Percentiles rank a stretch among this genome's conserved stretches.
Evolutionary conservation across 2,329 filamentous ascomycete genomes (phyloP).

Genomic region (Amesomyces nigricolor): DNA sequence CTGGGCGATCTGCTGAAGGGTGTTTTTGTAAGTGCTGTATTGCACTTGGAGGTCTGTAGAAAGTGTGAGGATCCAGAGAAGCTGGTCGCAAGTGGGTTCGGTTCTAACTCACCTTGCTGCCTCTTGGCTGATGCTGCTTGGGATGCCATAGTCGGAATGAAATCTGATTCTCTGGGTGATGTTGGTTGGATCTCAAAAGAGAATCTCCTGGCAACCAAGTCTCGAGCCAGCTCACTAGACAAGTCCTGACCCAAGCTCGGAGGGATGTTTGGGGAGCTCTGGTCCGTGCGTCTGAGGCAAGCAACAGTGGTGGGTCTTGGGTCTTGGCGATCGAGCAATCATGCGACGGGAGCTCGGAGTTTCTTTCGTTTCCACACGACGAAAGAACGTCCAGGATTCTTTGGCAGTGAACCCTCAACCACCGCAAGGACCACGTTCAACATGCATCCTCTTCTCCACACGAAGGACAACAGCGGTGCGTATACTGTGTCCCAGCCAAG

Average conservation of each 20-base stretch:
- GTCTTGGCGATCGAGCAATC: no score
- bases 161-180: neutral
- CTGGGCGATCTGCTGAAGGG: constrained; percentile 83
- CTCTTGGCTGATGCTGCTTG: constrained; percentile 57
- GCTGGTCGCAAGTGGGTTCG: neutral
- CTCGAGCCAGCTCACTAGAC: no score
- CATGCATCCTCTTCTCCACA: constrained; percentile 98
- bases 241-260: no score
- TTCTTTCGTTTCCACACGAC: neutral
- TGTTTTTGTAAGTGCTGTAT: constrained; percentile 72
- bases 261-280: no score
- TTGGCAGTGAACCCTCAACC: neutral
- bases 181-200: no score
- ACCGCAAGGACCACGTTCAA: constrained; percentile 25
- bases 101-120: constrained; percentile 59
- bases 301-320: no score
- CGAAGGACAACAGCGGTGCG: constrained; percentile 80
- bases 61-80: constrained; percentile 14
- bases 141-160: constrained; percentile 39
- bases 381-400: neutral
- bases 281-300: no score
- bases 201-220: no score
- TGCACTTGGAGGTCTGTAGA: constrained; percentile 68
- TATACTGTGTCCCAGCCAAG: neutral
- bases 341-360: neutral